Conservation (phyloP, 352 stramenopile species). For the Phytophthora syringae region DNA sequence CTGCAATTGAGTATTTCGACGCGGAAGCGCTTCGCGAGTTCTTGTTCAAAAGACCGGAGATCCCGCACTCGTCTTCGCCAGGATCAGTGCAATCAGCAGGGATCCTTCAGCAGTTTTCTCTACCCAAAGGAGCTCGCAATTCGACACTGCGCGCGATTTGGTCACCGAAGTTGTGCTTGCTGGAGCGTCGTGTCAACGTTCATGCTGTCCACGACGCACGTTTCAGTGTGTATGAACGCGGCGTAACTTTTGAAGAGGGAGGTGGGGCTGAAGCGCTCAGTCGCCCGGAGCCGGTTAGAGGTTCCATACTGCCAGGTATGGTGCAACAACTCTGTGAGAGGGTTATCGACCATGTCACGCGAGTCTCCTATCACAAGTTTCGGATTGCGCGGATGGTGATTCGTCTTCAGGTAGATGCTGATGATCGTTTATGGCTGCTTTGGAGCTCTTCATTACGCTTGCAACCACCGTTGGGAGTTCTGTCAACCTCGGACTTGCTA, state of each 20-base stretch:
- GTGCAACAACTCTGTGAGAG: conserved; percentile 93
- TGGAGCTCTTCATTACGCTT: conserved; percentile 94
- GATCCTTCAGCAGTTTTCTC: conserved; percentile 95
- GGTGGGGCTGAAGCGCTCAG: conserved; percentile 88
- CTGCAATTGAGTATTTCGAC: conserved; percentile 95
- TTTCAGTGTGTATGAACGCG: conserved; percentile 93
- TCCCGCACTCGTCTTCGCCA: conserved; percentile 34
- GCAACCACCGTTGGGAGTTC: conserved; percentile 18
- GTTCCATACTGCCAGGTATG: conserved; percentile 89
- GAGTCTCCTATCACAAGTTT: conserved; percentile 92
- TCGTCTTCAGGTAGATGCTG: conserved; percentile 95
- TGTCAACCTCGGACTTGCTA: neutral
- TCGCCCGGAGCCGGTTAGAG: conserved; percentile 87
- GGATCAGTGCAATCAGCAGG: conserved; percentile 65
- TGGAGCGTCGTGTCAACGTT: conserved; percentile 92
- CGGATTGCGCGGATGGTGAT: conserved; percentile 95
- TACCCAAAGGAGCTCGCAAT: conserved; percentile 92
- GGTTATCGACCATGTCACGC: conserved; percentile 93
- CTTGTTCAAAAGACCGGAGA: conserved; percentile 92
- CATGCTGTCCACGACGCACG: conserved; percentile 91
- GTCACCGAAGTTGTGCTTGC: conserved; percentile 95
- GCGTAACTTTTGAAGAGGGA: conserved; percentile 93
- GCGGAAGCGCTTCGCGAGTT: conserved; percentile 89
- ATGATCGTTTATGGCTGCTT: conserved; percentile 94
- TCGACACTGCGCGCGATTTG: conserved; percentile 93